phyloP scores from a whole-genome alignment of 495 filamentous ascomycete genomes.

The Aspergillus biplanus region DNA sequence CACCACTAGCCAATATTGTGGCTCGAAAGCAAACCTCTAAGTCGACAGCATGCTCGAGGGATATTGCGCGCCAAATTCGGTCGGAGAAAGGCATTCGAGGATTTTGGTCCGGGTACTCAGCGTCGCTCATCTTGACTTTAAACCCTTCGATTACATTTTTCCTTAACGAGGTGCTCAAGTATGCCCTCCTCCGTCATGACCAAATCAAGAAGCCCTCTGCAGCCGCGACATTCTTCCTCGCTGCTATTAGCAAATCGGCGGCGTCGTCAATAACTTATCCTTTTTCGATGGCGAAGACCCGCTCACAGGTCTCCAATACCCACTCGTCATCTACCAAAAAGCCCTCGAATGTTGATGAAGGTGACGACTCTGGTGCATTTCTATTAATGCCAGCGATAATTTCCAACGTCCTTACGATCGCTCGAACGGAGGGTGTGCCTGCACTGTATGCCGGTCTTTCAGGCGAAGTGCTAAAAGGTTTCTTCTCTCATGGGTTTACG shows the following conservation, averaged over 20 bases:
- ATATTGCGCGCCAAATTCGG: constrained; percentile 67
- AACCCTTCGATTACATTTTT: constrained; percentile 90
- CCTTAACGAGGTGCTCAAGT: constrained; percentile 72
- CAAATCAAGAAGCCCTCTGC: constrained; percentile 56
- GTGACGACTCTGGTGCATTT: constrained; percentile 25
- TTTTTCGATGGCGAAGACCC: constrained; percentile 78
- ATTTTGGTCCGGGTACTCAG: constrained; percentile 92
- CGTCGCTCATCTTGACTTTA: constrained; percentile 75
- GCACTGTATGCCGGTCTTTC: constrained; percentile 78
- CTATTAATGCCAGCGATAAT: constrained; percentile 59
- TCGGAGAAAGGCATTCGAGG: constrained; percentile 73
- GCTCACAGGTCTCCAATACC: constrained; percentile 61
- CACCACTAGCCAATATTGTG: constrained; percentile 82
- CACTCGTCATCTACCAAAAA: background rate
- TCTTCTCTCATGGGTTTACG: constrained; percentile 86
- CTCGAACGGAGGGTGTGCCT: constrained; percentile 64
- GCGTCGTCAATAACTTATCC: constrained; percentile 86
- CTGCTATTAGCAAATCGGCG: constrained; percentile 78
- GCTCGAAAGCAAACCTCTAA: constrained; percentile 76
- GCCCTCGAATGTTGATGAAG: constrained; percentile 14
- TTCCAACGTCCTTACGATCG: constrained; percentile 63
- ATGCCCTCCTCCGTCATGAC: constrained; percentile 53
- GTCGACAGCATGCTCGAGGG: constrained; percentile 49
- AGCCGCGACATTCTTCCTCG: constrained; percentile 70
- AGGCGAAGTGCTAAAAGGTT: constrained; percentile 80